These are phyloP conservation scores for Aspergillus cavernicola DNA, from an alignment of 495 filamentous ascomycete genomes.

Conservation along the genomic window DNA sequence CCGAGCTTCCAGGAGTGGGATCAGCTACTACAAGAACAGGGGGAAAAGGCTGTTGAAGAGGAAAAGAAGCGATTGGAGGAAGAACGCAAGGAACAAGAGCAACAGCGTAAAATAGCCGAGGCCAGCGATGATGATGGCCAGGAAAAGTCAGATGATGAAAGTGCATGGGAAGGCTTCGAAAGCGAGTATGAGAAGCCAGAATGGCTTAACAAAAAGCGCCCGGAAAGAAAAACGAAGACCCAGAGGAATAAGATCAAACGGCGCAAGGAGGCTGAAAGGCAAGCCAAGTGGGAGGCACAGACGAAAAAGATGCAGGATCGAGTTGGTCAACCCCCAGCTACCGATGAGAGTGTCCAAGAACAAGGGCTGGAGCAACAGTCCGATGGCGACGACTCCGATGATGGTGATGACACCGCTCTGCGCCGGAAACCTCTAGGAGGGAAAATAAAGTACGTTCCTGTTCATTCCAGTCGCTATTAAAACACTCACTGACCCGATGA, in stretches of 20 bases:
- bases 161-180: constrained; percentile 82
- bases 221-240: constrained; percentile 76
- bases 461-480: background rate
- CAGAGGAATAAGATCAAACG: constrained; percentile 85
- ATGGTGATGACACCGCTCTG: constrained; percentile 54
- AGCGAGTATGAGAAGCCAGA: constrained; percentile 62
- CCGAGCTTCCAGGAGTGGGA: constrained; percentile 82
- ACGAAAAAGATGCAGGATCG: constrained; percentile 69
- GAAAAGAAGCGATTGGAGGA: constrained; percentile 74
- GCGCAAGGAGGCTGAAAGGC: constrained; percentile 79
- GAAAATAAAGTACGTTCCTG: constrained; percentile 54
- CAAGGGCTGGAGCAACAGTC: constrained; percentile 47
- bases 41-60: constrained; percentile 70
- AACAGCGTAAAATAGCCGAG: constrained; percentile 48
- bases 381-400: constrained; percentile 54
- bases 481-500: constrained; percentile 20
- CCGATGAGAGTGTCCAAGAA: constrained; percentile 59
- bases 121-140: constrained; percentile 65
- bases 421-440: constrained; percentile 71
- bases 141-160: constrained; percentile 75
- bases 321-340: constrained; percentile 56
- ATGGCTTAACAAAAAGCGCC: constrained; percentile 63
- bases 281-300: constrained; percentile 63
- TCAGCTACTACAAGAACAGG: constrained; percentile 64
- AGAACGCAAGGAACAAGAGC: constrained; percentile 59